phyloP scores from a whole-genome alignment of 805 yeast genomes.

The Ogataea polymorpha region DNA sequence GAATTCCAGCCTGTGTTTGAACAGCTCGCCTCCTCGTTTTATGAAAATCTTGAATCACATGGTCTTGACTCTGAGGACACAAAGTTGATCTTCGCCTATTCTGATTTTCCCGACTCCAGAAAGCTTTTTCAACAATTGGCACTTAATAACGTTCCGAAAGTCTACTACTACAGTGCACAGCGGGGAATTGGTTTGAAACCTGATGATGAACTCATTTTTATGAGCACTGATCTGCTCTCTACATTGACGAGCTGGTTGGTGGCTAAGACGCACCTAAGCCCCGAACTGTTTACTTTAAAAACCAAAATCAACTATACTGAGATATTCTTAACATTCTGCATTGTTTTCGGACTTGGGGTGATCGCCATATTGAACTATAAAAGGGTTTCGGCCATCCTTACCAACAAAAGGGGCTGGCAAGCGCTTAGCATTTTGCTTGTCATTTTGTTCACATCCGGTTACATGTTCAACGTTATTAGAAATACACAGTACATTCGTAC shows the following conservation, averaged over 20 bases:
- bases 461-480: slow-evolving; percentile 91
- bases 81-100: slow-evolving; percentile 63
- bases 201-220: slow-evolving; percentile 43
- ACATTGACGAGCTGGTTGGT: slow-evolving; percentile 35
- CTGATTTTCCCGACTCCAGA: slow-evolving; percentile 65
- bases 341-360: slow-evolving; percentile 33
- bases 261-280: slow-evolving; percentile 16
- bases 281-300: slow-evolving; percentile 33
- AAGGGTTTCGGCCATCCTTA: slow-evolving; percentile 39
- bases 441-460: slow-evolving; percentile 77
- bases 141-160: slow-evolving; percentile 75
- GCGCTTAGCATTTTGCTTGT: slow-evolving; percentile 58
- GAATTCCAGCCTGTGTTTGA: slow-evolving; percentile 66
- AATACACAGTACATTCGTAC: slow-evolving; percentile 59
- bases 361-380: slow-evolving; percentile 30
- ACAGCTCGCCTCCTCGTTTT: slow-evolving; percentile 58
- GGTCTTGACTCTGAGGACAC: slow-evolving; percentile 49
- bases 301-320: slow-evolving; percentile 42
- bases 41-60: slow-evolving; percentile 44
- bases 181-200: slow-evolving; percentile 24
- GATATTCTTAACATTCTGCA: slow-evolving; percentile 35
- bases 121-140: slow-evolving; percentile 48
- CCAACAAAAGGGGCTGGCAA: slow-evolving; percentile 69
- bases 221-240: slow-evolving; percentile 39
- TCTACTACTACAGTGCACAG: slow-evolving; percentile 39